Evolutionary conservation across 768 basidiomycete species (phyloP).

Genomic region (Royoungia palumana): DNA sequence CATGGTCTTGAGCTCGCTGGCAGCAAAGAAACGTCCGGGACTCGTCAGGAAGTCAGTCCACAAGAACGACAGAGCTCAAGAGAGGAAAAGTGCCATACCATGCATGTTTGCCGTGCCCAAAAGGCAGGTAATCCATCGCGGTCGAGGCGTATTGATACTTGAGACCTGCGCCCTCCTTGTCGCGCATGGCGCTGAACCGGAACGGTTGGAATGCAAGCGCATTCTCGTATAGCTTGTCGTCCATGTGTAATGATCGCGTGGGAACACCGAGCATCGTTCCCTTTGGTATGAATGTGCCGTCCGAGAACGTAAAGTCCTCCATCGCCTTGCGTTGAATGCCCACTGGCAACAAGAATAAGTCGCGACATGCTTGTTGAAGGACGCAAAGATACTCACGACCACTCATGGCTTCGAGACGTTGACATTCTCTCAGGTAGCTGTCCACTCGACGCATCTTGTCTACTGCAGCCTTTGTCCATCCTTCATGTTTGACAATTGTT

Average conservation of each 20-base stretch:
- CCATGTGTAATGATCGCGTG: conserved; percentile 17
- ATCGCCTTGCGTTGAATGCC: conserved; percentile 30
- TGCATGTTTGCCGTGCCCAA: conserved; percentile 30
- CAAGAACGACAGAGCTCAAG: no score
- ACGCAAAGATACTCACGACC: conserved; percentile 12
- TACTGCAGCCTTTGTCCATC: conserved; percentile 25
- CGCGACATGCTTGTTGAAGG: conserved; percentile 20
- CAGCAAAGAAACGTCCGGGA: conserved; percentile 16
- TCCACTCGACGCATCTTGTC: conserved; percentile 35
- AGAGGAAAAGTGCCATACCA: conserved; percentile 1
- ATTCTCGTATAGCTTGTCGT: conserved; percentile 28
- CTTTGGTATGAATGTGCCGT: conserved; percentile 30
- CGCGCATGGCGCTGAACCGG: conserved; percentile 19
- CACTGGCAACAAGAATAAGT: not conserved
- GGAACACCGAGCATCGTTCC: conserved; percentile 28
- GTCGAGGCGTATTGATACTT: conserved; percentile 36
- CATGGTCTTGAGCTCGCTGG: conserved; percentile 9
- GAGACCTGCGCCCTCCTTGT: conserved; percentile 27
- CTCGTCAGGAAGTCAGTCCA: not conserved
- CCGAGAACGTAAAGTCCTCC: conserved; percentile 29
- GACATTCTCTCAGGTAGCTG: conserved; percentile 38
- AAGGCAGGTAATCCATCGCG: conserved; percentile 31
- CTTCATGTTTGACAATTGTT: conserved; percentile 20
- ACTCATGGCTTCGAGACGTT: conserved; percentile 27
- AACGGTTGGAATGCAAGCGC: conserved; percentile 39